Base-by-base conservation (phyloP, 192 early-diverging fungal genomes). In the Mortierella claussenii region DNA sequence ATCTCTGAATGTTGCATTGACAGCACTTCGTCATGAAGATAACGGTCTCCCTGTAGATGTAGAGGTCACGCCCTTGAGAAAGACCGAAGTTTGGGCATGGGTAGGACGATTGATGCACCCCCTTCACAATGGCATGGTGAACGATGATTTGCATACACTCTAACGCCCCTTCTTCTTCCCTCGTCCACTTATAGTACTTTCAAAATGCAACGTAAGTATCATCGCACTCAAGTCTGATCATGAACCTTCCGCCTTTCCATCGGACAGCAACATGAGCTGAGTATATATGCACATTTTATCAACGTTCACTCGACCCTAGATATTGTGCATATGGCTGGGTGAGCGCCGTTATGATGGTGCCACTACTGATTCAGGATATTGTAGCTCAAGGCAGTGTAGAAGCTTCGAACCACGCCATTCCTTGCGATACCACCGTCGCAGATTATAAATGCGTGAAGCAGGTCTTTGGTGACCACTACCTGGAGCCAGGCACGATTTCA, bases 171-270 rank as follows among this genome's bases (percentile, higher is more conserved):
- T 51, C 4, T 8, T 24, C 6, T 8, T 28, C 8, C 8, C 9
- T 51, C 8, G 8, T 24, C 9, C 3, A 9, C 8, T 40, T 4
- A 1, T 28, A 71, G 70, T 75, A 75, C 43, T 37, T 65, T 27
- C 70, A 75, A 66, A 75, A 65, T 26, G 70, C 70, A 45, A 75
- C 70, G 70, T 75, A 75, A 59, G 69, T 33, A 21, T 26, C n/a
- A 49, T 11, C 18, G 17, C 42, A 11, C 4, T 30, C 4, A 11
- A 31, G 20, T 46, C 27, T 17, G 30, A 51, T 43, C 17, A 20
- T 3, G 17, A 21, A 37, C 45, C 21, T 46, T 13, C 42, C 20
- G 3, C 37, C 34, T 24, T 24, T 8, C 13, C n/a, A n/a, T n/a
- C n/a, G n/a, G n/a, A n/a, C n/a, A n/a, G n/a, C n/a, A n/a, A n/a